A percentile compares a stretch with the other conserved stretches of the same genome.
phyloP scores from a whole-genome alignment of 2,329 filamentous ascomycete genomes.

The Neofusicoccum umdonicola region DNA sequence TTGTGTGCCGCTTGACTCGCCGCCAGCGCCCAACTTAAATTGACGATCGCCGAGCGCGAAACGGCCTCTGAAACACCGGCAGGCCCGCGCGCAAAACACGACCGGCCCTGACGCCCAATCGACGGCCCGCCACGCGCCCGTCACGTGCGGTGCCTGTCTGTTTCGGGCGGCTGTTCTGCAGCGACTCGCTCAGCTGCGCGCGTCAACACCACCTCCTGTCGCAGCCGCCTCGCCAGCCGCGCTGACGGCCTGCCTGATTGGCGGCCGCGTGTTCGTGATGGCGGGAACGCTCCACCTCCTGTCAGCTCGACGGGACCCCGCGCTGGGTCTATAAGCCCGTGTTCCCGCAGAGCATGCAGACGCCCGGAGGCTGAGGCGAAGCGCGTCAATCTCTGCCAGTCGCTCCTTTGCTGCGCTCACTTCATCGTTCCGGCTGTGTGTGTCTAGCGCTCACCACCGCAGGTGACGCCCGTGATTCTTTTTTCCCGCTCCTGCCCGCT shows the following conservation, averaged over 20 bases:
- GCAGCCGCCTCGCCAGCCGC: not conserved
- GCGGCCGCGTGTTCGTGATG: not conserved
- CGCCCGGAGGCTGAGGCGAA: not conserved
- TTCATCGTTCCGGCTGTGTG: not conserved
- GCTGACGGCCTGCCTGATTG: not conserved
- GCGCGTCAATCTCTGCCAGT: not conserved
- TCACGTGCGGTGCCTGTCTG: conserved; percentile 8
- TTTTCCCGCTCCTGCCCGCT: not conserved
- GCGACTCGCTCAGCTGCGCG: no score
- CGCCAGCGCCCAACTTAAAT: conserved; percentile 1
- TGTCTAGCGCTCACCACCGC: conserved; percentile 7
- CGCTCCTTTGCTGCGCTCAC: not conserved
- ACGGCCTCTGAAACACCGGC: not conserved
- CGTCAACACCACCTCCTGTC: conserved; percentile 11
- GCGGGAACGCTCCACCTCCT: not conserved
- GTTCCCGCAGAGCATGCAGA: not conserved
- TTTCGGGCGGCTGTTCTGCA: not conserved
- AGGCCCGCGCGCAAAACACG: conserved; percentile 2
- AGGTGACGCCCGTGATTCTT: not conserved
- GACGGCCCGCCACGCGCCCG: not conserved
- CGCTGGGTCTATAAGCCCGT: not conserved
- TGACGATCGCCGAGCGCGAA: conserved; percentile 7
- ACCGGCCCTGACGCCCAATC: not conserved
- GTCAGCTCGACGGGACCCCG: not conserved
- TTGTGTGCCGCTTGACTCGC: conserved; percentile 13